These are phyloP conservation scores for Ulmus americana DNA, from an alignment of 331 rosid species.

Conservation along the genomic window DNA sequence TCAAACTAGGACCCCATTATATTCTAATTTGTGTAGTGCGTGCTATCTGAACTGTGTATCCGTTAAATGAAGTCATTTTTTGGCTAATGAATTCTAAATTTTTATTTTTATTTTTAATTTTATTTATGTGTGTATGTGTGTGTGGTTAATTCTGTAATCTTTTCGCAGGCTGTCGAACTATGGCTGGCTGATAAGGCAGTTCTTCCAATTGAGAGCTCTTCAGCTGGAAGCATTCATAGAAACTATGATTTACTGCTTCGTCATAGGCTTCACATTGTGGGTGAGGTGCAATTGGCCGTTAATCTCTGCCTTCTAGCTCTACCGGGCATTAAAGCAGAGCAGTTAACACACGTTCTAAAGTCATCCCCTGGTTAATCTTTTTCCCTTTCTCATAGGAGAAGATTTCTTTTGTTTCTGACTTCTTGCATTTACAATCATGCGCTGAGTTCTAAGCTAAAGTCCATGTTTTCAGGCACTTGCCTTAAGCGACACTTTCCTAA, in stretches of 20 bases:
- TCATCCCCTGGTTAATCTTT: slow-evolving; percentile 47
- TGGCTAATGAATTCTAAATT: background rate
- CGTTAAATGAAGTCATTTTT: background rate
- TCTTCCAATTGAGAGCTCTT: slow-evolving; percentile 63
- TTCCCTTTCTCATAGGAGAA: too few relatives aligned
- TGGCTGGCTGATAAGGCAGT: slow-evolving; percentile 64
- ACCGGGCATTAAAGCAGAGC: slow-evolving; percentile 55
- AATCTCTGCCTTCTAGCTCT: slow-evolving; percentile 63
- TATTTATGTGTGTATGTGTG: too few relatives aligned
- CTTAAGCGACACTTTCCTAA: slow-evolving; percentile 43
- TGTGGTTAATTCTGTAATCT: background rate
- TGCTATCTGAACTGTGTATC: background rate
- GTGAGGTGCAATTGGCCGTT: slow-evolving; percentile 58
- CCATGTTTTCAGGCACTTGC: slow-evolving; percentile 54
- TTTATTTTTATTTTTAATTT: background rate
- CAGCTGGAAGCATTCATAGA: slow-evolving; percentile 71
- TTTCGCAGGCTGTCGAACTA: slow-evolving; percentile 61
- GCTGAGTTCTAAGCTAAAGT: background rate
- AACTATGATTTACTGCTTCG: slow-evolving; percentile 74
- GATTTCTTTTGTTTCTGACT: too few relatives aligned
- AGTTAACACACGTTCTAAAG: slow-evolving; percentile 57
- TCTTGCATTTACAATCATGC: too few relatives aligned
- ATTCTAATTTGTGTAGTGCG: too few relatives aligned
- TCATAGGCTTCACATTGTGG: slow-evolving; percentile 72
- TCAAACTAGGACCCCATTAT: background rate